Evolutionary conservation across 306 rosid species (phyloP).

Genomic region (Aeschynomene evenia): DNA sequence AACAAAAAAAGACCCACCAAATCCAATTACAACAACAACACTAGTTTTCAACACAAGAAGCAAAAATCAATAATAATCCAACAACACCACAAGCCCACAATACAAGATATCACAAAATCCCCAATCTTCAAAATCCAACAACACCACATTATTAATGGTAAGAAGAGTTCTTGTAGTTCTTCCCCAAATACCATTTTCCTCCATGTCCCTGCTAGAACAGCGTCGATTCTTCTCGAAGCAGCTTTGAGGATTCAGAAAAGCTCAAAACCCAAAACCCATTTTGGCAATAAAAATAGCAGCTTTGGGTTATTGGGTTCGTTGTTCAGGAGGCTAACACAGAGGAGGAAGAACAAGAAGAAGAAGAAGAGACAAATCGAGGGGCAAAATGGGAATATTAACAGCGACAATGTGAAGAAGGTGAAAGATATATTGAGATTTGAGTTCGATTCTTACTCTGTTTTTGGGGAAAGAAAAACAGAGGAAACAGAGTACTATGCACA

Average conservation of each 20-base stretch:
- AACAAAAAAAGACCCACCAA: conserved; percentile 20
- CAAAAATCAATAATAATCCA: conserved; percentile 37
- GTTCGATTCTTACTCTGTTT: conserved; percentile 37
- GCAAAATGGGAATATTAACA: not conserved
- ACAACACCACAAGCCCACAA: conserved; percentile 3
- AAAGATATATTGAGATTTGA: conserved; percentile 45
- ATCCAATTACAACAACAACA: not conserved
- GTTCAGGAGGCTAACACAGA: conserved; percentile 49
- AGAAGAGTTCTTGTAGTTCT: not conserved
- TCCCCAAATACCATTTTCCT: conserved; percentile 61
- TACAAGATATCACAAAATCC: conserved; percentile 61
- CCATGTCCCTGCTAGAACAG: conserved; percentile 71
- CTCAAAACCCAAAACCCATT: conserved; percentile 40
- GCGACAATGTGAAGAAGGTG: conserved; percentile 31
- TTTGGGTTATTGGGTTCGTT: conserved; percentile 67
- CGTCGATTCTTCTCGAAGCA: conserved; percentile 77
- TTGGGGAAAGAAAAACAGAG: not conserved
- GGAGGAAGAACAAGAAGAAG: conserved; percentile 31
- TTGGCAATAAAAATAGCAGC: conserved; percentile 25
- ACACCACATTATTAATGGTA: too few relatives aligned
- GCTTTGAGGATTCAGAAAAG: conserved; percentile 76
- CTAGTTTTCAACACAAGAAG: conserved; percentile 33
- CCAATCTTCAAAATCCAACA: conserved; percentile 57
- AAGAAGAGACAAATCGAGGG: conserved; percentile 27
- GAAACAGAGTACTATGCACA: not conserved